Base-by-base conservation (phyloP, 139 green algal species). In the Chlamydomonas eustigma region DNA sequence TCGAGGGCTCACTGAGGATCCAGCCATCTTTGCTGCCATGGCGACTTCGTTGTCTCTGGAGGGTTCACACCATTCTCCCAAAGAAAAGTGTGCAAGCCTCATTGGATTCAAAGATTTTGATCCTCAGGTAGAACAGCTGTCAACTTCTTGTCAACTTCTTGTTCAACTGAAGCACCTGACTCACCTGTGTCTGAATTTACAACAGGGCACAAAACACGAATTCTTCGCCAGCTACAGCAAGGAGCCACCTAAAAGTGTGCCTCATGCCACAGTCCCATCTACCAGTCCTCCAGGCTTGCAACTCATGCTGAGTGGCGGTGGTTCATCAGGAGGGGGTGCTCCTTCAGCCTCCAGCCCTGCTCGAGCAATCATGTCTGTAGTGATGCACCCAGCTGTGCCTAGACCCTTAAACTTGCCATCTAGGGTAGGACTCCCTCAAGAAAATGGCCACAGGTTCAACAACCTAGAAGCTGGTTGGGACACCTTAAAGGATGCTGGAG, bases 351-450 rank as follows among this genome's bases (percentile, higher is more conserved):
- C 65, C 24, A 34, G 33, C 33, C 31, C 65, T 4, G 33, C 25
- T 31, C 12, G 12, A n/a, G 22, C 33, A 33, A 50, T 8, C 24
- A 74, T 74, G 68, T 28, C 68, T 4, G 37, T 74, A 3, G 68
- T 74, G 68, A 74, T 74, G 68, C 68, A 74, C 37, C 68, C 68
- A 8, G 24, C 8, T 18, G 68, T 74, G 36, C n/a, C n/a, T n/a
- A n/a, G n/a, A n/a, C n/a, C n/a, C n/a, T n/a, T n/a, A n/a, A n/a
- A n/a, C n/a, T n/a, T n/a, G n/a, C n/a, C n/a, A n/a, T n/a, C n/a
- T n/a, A n/a, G n/a, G n/a, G n/a, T n/a, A n/a, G n/a, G n/a, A n/a
- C n/a, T n/a, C n/a, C n/a, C n/a, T n/a, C n/a, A n/a, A n/a, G n/a
- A n/a, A n/a, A n/a, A n/a, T n/a, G n/a, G n/a, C n/a, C n/a, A n/a